phyloP scores from a whole-genome alignment of 306 rosid genomes.

The Styphnolobium japonicum region DNA sequence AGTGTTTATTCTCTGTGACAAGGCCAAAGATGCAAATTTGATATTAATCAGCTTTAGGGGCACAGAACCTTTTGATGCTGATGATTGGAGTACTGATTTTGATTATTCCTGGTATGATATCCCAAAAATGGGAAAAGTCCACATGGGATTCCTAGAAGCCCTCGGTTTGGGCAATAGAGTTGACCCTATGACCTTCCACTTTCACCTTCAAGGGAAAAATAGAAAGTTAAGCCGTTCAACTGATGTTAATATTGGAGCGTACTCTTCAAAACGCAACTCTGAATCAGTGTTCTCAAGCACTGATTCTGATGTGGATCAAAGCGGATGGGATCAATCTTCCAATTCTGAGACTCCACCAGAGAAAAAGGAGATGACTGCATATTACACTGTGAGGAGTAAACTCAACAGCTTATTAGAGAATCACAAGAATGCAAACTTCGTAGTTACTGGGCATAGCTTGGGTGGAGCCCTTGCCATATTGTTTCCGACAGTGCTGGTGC shows the following conservation, averaged over 20 bases:
- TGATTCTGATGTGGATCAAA: conserved; percentile 19
- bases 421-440: conserved; percentile 65
- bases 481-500: conserved; percentile 63
- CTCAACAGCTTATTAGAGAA: conserved; percentile 57
- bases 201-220: conserved; percentile 31
- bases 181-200: conserved; percentile 38
- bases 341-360: conserved; percentile 32
- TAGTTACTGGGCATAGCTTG: conserved; percentile 79
- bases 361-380: conserved; percentile 51
- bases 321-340: background rate
- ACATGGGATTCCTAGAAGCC: conserved; percentile 84
- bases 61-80: conserved; percentile 70
- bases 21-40: conserved; percentile 62
- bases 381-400: conserved; percentile 44
- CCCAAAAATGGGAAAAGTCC: conserved; percentile 64
- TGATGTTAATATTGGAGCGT: background rate
- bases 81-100: conserved; percentile 78
- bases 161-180: conserved; percentile 68
- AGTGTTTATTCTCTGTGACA: conserved; percentile 67
- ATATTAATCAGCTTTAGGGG: conserved; percentile 76
- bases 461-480: conserved; percentile 79
- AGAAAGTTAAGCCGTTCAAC: background rate
- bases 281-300: conserved; percentile 15
- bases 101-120: conserved; percentile 82
- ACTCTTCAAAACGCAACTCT: conserved; percentile 11